phyloP scores from a whole-genome alignment of 208 protist species.

The Crithidia thermophila region DNA sequence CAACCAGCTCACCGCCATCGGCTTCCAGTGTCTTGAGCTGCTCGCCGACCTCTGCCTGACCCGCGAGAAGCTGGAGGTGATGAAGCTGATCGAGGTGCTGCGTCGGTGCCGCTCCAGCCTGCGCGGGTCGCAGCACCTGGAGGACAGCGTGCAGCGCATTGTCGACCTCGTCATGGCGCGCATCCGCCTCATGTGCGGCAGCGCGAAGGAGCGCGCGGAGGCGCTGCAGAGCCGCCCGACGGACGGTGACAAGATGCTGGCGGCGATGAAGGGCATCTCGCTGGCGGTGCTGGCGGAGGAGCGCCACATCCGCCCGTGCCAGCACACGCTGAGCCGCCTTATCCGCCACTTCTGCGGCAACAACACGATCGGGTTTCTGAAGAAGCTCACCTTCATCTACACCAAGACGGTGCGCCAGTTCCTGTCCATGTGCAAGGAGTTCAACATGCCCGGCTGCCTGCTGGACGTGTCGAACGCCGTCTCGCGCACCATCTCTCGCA shows the following conservation, averaged over 20 bases:
- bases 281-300: conserved; percentile 49
- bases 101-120: conserved; percentile 41
- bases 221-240: conserved; percentile 33
- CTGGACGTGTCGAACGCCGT: conserved; percentile 42
- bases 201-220: conserved; percentile 31
- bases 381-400: conserved; percentile 67
- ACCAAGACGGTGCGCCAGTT: conserved; percentile 58
- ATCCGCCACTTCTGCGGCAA: conserved; percentile 54
- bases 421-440: conserved; percentile 60
- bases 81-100: conserved; percentile 35
- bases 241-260: conserved; percentile 55
- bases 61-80: conserved; percentile 27
- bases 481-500: conserved; percentile 45
- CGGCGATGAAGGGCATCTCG: conserved; percentile 58
- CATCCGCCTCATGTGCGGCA: conserved; percentile 46
- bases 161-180: conserved; percentile 50
- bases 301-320: conserved; percentile 56
- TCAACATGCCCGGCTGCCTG: conserved; percentile 43
- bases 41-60: conserved; percentile 63
- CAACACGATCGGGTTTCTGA: conserved; percentile 66
- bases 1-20: conserved; percentile 44
- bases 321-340: conserved; percentile 36
- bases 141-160: conserved; percentile 55
- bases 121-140: conserved; percentile 55
- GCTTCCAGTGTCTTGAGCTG: conserved; percentile 56